These are phyloP conservation scores for Phlyctochytrium planicorne DNA, from an alignment of 192 early-diverging fungal species.

Conservation along the genomic window DNA sequence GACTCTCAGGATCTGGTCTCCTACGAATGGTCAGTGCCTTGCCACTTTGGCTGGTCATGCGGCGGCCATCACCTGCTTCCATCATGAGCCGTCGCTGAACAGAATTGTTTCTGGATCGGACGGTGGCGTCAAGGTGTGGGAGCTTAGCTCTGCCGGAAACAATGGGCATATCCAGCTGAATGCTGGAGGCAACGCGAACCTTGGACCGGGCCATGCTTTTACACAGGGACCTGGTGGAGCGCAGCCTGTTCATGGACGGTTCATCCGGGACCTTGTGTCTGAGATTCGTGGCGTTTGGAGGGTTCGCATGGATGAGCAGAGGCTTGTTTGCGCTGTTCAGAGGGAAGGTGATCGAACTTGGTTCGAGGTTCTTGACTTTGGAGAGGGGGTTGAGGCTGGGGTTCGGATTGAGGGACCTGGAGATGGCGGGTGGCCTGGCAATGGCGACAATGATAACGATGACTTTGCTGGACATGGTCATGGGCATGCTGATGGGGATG, in stretches of 20 bases:
- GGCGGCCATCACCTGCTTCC: conserved; percentile 97
- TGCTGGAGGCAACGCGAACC: conserved; percentile 9
- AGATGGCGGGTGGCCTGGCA: conserved; percentile 28
- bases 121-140: conserved; percentile 95
- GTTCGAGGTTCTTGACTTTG: conserved; percentile 85
- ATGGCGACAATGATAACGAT: conserved; percentile 24
- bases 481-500: conserved; percentile 11
- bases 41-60: conserved; percentile 70
- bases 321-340: conserved; percentile 69
- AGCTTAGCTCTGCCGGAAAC: conserved; percentile 66
- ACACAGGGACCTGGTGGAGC: conserved; percentile 44
- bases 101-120: conserved; percentile 92
- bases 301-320: conserved; percentile 82
- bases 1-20: conserved; percentile 91
- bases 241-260: conserved; percentile 60
- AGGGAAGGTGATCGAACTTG: conserved; percentile 60
- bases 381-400: conserved; percentile 58
- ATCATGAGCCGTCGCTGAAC: conserved; percentile 86
- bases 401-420: conserved; percentile 29
- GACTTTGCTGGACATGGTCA: conserved; percentile 27
- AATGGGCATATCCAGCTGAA: conserved; percentile 6
- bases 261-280: conserved; percentile 78
- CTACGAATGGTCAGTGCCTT: conserved; percentile 60
- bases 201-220: conserved; percentile 25
- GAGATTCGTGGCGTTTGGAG: conserved; percentile 91